Evolutionary conservation across 768 basidiomycete species (phyloP).

Genomic region (Amanita fuliginea): DNA sequence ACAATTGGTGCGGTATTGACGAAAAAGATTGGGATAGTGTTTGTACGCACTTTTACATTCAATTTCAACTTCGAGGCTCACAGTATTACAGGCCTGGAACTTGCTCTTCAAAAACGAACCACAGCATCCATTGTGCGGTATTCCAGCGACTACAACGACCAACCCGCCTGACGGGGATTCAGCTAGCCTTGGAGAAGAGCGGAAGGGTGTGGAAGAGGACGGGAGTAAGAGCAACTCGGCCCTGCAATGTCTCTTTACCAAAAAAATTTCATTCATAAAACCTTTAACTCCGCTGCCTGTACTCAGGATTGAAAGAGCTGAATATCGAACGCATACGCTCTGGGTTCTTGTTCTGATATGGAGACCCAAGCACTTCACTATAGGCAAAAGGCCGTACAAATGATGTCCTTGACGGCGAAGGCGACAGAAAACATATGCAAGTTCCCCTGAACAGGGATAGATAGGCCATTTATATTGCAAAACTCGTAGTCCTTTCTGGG

Average conservation of each 20-base stretch:
- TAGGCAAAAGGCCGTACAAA: conserved; percentile 55
- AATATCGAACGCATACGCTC: conserved; percentile 85
- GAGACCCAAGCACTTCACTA: background rate
- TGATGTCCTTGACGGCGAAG: conserved; percentile 64
- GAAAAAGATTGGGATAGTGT: conserved; percentile 74
- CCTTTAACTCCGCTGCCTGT: conserved; percentile 83
- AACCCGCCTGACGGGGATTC: conserved; percentile 71
- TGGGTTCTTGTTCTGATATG: conserved; percentile 63
- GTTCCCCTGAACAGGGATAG: too few species aligned
- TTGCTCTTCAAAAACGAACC: conserved; percentile 83
- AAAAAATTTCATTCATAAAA: conserved; percentile 20
- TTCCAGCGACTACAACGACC: conserved; percentile 66
- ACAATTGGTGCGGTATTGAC: conserved; percentile 85
- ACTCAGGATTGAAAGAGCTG: conserved; percentile 82
- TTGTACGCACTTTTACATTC: conserved; percentile 47
- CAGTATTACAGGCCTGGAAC: conserved; percentile 60
- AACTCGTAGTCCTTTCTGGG: too few species aligned
- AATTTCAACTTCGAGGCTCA: background rate
- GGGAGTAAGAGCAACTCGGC: conserved; percentile 26
- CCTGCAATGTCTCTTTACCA: background rate
- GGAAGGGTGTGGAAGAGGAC: conserved; percentile 49
- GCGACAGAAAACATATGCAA: conserved; percentile 59
- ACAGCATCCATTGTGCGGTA: conserved; percentile 74
- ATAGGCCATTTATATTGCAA: too few species aligned
- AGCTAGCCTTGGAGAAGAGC: conserved; percentile 58